A percentile compares a stretch with the other conserved stretches of the same genome.
These are phyloP conservation scores for Eragrostis nindensis DNA, from an alignment of 176 grass and related monocot genomes.

Conservation along the genomic window DNA sequence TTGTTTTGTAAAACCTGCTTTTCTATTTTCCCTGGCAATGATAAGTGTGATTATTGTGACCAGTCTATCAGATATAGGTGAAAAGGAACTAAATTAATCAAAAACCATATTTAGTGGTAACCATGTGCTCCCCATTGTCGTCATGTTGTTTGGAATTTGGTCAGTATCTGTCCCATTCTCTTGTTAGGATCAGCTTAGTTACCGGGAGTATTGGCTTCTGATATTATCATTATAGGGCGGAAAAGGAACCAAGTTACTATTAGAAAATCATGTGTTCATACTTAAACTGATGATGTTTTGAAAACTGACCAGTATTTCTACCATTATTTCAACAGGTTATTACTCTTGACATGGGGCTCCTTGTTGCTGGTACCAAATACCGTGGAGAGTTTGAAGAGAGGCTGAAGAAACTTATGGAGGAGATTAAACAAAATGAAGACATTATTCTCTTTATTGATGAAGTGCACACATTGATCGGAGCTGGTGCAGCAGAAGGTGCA, in stretches of 20 bases:
- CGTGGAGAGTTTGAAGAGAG: no score
- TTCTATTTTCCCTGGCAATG: neutral
- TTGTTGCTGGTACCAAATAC: slow-evolving; percentile 82
- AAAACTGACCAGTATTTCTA: slow-evolving; percentile 4
- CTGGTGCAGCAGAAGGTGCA: slow-evolving; percentile 97
- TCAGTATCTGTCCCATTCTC: neutral
- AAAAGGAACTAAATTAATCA: neutral
- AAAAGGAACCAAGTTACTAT: neutral
- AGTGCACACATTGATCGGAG: slow-evolving; percentile 77
- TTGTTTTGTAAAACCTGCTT: neutral
- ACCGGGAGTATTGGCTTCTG: neutral
- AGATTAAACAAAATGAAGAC: no score
- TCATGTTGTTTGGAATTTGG: neutral
- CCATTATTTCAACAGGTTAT: slow-evolving; percentile 64
- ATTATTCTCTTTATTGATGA: slow-evolving; percentile 5
- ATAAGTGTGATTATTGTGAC: neutral
- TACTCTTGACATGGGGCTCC: slow-evolving; percentile 99
- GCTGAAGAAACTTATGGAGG: no score
- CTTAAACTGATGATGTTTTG: neutral
- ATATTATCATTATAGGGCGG: neutral
- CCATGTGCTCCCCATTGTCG: neutral
- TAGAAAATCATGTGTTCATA: neutral
- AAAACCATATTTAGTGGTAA: neutral
- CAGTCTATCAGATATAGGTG: neutral
- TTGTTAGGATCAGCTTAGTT: neutral